Base-by-base conservation (phyloP, 2,329 filamentous ascomycete genomes). In the Claviceps digitariae region DNA sequence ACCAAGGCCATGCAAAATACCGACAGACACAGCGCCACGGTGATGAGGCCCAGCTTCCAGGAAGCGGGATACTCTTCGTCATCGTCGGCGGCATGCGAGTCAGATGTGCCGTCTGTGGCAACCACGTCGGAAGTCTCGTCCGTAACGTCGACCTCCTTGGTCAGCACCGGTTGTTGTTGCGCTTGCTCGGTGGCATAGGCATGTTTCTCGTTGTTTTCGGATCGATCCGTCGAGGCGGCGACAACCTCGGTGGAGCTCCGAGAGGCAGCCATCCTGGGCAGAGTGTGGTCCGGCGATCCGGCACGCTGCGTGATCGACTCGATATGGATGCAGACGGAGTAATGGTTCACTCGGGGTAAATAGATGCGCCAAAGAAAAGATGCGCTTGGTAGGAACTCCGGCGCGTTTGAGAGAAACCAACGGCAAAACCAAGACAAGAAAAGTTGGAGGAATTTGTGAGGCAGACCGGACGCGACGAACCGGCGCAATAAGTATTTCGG, bases 1-100 rank as follows among this genome's bases (percentile, higher is more conserved):
- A 56, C 54, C 52, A 56, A 36, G 17, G 54, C 54, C 52, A 56
- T 54, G 50, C 52, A 54, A 34, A 56, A 54, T 13, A 56, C 52
- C 1, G 54, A 54, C 49, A 52, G 36, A 38, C 52, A 56, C n/a
- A 56, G 52, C 17, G 54, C 54, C 25, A 56, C n/a, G n/a, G 47
- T 50, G 15, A 56, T 56, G 20, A 56, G 51, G 4, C 48, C 51
- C 21, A 55, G 38, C n/a, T 51, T 48, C 54, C 54, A 55, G 6
- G 29, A 41, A 2, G 48, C 51, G 15, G 54, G 54, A 46, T 55
- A 55, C 29, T 53, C 51, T 2, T 8, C 5, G 9, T 52, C 50
- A 38, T 41, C 46, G 34, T 38, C 52, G 23, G 9, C 21, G 4
- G 21, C 13, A n/a, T n/a, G n/a, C n/a, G 41, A 4, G 15, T 17